phyloP scores from a whole-genome alignment of 23 red algal genomes.

The Gracilaria domingensis region DNA sequence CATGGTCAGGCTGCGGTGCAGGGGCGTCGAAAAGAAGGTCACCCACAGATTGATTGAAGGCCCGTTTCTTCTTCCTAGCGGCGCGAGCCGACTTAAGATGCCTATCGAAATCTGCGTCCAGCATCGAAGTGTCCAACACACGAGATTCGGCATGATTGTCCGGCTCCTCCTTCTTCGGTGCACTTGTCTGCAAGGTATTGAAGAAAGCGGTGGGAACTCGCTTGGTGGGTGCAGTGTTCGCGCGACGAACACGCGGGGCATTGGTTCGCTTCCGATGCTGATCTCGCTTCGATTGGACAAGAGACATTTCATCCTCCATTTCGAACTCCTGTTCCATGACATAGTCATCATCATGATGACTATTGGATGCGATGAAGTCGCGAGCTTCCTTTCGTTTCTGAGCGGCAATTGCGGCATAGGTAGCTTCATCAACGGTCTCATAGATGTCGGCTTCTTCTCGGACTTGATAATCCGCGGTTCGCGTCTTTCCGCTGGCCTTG shows the following conservation, averaged over 20 bases:
- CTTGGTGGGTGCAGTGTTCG: slow-evolving; percentile 21
- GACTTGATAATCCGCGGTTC: slow-evolving; percentile 76
- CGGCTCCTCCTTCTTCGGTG: neutral
- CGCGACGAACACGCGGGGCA: slow-evolving; percentile 19
- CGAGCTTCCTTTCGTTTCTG: slow-evolving; percentile 67
- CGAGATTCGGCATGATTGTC: neutral
- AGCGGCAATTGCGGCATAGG: slow-evolving; percentile 62
- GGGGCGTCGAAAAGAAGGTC: slow-evolving; percentile 60
- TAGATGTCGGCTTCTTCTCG: slow-evolving; percentile 79
- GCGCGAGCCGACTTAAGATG: slow-evolving; percentile 24
- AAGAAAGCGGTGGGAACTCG: slow-evolving; percentile 68
- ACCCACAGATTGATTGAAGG: slow-evolving; percentile 40
- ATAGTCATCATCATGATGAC: slow-evolving; percentile 49
- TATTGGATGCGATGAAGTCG: slow-evolving; percentile 71
- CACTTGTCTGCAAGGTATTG: slow-evolving; percentile 33
- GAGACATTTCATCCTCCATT: slow-evolving; percentile 68
- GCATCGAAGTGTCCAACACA: slow-evolving; percentile 54
- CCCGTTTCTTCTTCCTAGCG: slow-evolving; percentile 57
- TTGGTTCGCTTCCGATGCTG: slow-evolving; percentile 44
- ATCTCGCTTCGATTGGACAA: slow-evolving; percentile 23
- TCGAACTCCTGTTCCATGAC: slow-evolving; percentile 74
- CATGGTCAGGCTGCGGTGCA: neutral
- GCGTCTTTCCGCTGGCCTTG: slow-evolving; percentile 68
- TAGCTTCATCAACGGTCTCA: slow-evolving; percentile 86
- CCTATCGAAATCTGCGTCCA: slow-evolving; percentile 50